A percentile compares a stretch with the other conserved stretches of the same genome.
Evolutionary conservation across 352 stramenopile genomes (phyloP).

Genomic region (Globisporangium lucens): DNA sequence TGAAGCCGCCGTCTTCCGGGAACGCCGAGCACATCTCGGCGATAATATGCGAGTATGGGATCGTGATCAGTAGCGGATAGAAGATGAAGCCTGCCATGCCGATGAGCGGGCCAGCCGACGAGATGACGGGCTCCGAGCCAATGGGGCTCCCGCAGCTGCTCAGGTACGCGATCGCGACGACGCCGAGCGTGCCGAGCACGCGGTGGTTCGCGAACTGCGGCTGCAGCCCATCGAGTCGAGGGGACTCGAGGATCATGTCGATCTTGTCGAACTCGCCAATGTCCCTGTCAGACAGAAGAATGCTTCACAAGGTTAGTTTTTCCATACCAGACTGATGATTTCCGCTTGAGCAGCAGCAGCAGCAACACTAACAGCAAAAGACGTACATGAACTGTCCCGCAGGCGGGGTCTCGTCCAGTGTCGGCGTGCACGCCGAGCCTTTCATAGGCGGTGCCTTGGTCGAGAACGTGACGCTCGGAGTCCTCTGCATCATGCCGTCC

Average conservation of each 20-base stretch:
- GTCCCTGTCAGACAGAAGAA: conserved; percentile 11
- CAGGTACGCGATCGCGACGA: conserved; percentile 55
- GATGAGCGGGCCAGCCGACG: conserved; percentile 48
- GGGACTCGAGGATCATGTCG: conserved; percentile 24
- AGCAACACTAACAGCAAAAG: neutral
- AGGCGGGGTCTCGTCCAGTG: conserved; percentile 13
- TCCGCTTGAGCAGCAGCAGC: too few relatives aligned
- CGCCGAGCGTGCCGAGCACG: conserved; percentile 28
- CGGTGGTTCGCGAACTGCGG: conserved; percentile 13
- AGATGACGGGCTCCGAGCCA: conserved; percentile 56
- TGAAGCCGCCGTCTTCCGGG: conserved; percentile 72
- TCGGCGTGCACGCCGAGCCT: conserved; percentile 8
- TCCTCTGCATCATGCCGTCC: conserved; percentile 4
- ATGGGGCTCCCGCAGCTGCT: conserved; percentile 43
- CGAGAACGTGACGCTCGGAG: conserved; percentile 1
- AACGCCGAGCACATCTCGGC: conserved; percentile 69
- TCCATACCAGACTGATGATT: neutral
- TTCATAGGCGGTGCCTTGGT: conserved; percentile 3
- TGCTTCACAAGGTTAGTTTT: neutral
- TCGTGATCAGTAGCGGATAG: conserved; percentile 61
- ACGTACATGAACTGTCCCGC: conserved; percentile 17
- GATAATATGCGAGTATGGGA: conserved; percentile 57
- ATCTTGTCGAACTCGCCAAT: conserved; percentile 23
- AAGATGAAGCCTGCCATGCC: conserved; percentile 48
- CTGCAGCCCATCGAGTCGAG: neutral